phyloP scores from a whole-genome alignment of 2,329 filamentous ascomycete genomes.

The Xylariaceae sp. region DNA sequence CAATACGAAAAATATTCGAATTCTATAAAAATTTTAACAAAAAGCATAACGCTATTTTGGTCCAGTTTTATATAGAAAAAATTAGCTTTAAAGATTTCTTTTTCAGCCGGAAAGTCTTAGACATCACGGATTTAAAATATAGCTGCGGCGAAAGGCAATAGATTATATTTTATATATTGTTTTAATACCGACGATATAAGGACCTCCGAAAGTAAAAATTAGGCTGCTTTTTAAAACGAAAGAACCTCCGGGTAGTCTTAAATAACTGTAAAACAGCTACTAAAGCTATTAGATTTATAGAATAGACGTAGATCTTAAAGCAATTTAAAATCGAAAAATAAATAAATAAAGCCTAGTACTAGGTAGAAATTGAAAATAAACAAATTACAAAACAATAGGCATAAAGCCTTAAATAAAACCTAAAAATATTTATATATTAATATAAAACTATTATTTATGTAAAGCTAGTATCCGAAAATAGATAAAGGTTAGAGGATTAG shows the following conservation, averaged over 20 bases:
- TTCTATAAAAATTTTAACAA: slow-evolving; percentile 2
- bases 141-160: slow-evolving; percentile 2
- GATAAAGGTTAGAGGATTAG: background rate
- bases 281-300: slow-evolving; percentile 1
- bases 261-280: background rate
- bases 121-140: slow-evolving; percentile 1
- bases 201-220: slow-evolving; percentile 1
- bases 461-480: background rate
- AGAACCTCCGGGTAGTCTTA: slow-evolving; percentile 2
- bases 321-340: slow-evolving; percentile 1
- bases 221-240: background rate
- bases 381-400: background rate
- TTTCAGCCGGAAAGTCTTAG: slow-evolving; percentile 1
- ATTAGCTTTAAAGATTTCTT: slow-evolving; percentile 2
- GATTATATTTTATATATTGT: slow-evolving; percentile 1
- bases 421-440: slow-evolving; percentile 1
- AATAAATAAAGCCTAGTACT: slow-evolving; percentile 1
- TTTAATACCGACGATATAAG: slow-evolving; percentile 1
- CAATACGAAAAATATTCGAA: background rate
- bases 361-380: background rate
- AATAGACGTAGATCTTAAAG: background rate
- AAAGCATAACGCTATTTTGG: slow-evolving; percentile 1
- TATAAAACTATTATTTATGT: slow-evolving; percentile 2
- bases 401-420: background rate
- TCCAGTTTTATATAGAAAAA: slow-evolving; percentile 3